Base-by-base conservation (phyloP, 306 rosid species). In the Glycine tomentella region DNA sequence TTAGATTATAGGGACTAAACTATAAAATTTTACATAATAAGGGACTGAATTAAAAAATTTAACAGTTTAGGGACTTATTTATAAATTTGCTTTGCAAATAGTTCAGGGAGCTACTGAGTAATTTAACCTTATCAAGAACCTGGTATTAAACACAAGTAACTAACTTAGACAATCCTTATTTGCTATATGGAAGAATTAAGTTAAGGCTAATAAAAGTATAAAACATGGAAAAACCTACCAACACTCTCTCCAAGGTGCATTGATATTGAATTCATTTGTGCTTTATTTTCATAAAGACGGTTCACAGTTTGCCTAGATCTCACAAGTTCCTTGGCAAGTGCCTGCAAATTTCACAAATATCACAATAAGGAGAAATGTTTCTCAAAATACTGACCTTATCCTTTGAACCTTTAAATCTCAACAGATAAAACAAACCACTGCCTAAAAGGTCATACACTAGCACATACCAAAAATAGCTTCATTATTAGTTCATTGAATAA, bases 171-270 rank as follows among this genome's bases (percentile, higher is more conserved):
- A 34, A 55, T 20, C 70, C 52, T 20, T n/a, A 50, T 36, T 38
- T 16, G 11, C 8, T 74, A 44, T 58, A 49, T 0, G 11, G 61
- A 2, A 38, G 59, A 34, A 52, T n/a, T 48, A 71, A 4, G 42
- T 53, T 36, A 74, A 11, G 14, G 68, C 56, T 25, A 25, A 25
- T 25, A 25, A n/a, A n/a, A n/a, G n/a, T n/a, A n/a, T n/a, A n/a
- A 25, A 25, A 25, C 2, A 77, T 8, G 57, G 78, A 56, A 71
- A 73, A 70, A 56, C 87, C n/a, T 92, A 95, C 99, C 99, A 80
- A 93, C 98, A 79, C 99, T 95, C 88, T 95, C 99, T 33, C 99
- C 99, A 69, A 95, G 98, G 86, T 95, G 99, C 99, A 95, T 95
- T 49, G 99, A 93, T 89, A 93, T 95, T 42, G 99, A 96, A 87